Evolutionary conservation across 1,284 basidiomycete genomes (phyloP), one percentile per base, ranked within the genome.

Genomic region (Leccinum griseonigrum): DNA sequence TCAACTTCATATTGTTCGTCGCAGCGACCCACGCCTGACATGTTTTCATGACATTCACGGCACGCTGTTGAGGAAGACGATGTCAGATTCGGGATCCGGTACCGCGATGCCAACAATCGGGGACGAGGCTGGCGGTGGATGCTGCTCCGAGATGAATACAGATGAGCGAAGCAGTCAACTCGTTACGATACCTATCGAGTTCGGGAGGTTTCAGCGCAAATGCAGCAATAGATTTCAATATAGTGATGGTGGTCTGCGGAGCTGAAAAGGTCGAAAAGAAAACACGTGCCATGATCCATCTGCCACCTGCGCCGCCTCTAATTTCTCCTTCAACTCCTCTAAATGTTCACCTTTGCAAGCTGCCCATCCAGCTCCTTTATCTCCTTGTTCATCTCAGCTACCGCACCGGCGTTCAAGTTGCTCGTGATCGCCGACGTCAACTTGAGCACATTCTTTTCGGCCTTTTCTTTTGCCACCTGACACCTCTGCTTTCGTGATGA

Each of bases 21-120:
- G 8, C 87, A 1, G 85, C 75, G 53, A 96, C 81, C 97, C 96
- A 99, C 22, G 82, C 81, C 68, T 94, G 90, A 59, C 94, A 87
- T 2, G 88, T 84, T 70, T 95, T 94, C 66, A 97, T 81, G n/a
- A 97, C 82, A 72, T 97, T 97, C 51, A 99, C 85, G 0, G 94
- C 91, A 11, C 97, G 81, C 58, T 87, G 90, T 71, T 94, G 91
- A 0, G 95, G 92, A 6, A 99, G 79, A 90, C 81, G 1, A 92
- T 80, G 10, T 92, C 88, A 0, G 92, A 90, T 31, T 96, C 90
- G 1, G 83, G 76, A 16, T 89, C 82, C 0, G 97, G 96, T 0
- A 95, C 93, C 0, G 85, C 80, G 0, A 90, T 89, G 0, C 81
- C n/a, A 98, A 81, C 11, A 88, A 80, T 3, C 88, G 84, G 87